phyloP scores from a whole-genome alignment of 169 alveolate species.

The Plasmodium inui region DNA sequence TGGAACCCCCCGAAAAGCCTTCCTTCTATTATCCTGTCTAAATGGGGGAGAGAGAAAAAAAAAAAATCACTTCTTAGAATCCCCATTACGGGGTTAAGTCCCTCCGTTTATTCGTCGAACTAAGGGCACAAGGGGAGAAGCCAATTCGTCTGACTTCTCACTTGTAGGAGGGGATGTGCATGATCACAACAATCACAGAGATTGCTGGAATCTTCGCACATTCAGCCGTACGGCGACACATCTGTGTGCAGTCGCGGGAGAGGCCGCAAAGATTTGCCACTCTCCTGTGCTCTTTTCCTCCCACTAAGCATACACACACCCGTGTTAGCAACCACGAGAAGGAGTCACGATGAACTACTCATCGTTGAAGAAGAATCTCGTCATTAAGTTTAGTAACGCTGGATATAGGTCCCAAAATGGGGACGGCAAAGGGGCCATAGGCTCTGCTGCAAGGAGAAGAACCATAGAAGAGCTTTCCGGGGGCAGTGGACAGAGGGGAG shows the following conservation, averaged over 20 bases:
- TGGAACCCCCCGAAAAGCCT: background rate
- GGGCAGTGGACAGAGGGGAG: background rate
- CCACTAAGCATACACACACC: background rate
- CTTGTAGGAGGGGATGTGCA: background rate
- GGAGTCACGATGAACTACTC: constrained; percentile 24
- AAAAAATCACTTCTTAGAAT: background rate
- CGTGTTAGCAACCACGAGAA: background rate
- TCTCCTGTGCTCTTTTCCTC: background rate
- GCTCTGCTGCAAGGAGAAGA: constrained; percentile 7
- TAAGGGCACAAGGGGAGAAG: background rate
- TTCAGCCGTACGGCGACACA: background rate
- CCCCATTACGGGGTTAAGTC: background rate
- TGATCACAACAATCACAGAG: background rate
- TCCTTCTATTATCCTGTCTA: background rate
- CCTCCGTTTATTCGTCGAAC: background rate
- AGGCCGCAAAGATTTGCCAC: background rate
- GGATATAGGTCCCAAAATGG: background rate
- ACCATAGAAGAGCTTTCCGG: background rate
- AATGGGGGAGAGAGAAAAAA: background rate
- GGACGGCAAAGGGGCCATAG: background rate
- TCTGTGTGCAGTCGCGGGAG: background rate
- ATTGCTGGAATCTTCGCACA: background rate
- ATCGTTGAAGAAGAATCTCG: constrained; percentile 19
- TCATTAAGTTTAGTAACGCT: constrained; percentile 14
- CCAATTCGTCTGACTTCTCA: background rate